These are phyloP conservation scores for Fusarium sp. DNA, from an alignment of 2,329 filamentous ascomycete genomes.

Conservation along the genomic window DNA sequence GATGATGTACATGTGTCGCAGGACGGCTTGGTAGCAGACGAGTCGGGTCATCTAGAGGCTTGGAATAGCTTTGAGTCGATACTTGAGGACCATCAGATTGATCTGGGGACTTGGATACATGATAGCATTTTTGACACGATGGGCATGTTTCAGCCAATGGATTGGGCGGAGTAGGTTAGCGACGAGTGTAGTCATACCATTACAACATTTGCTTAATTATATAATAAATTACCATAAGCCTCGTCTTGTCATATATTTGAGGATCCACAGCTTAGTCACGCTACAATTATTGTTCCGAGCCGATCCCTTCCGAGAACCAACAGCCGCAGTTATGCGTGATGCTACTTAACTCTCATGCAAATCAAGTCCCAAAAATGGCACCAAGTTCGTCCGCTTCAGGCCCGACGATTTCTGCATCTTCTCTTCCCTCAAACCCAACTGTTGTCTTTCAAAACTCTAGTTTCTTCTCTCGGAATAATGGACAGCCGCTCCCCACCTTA, in stretches of 20 bases:
- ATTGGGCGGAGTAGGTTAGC: background rate
- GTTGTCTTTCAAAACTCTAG: too few species aligned
- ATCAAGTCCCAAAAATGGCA: too few species aligned
- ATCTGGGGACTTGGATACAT: background rate
- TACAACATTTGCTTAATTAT: too few species aligned
- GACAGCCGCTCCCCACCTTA: too few species aligned
- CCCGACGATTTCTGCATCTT: rapidly evolving
- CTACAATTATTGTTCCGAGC: rapidly evolving
- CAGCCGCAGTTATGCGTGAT: too few species aligned
- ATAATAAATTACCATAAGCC: background rate
- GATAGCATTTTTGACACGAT: background rate
- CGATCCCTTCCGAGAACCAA: too few species aligned
- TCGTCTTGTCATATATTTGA: background rate
- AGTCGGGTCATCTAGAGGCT: background rate
- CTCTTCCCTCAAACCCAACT: too few species aligned
- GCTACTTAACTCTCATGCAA: too few species aligned
- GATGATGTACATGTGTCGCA: background rate
- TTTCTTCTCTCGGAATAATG: too few species aligned
- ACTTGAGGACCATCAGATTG: background rate
- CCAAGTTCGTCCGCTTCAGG: too few species aligned
- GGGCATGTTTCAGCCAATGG: background rate
- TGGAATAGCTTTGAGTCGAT: background rate
- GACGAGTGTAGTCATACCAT: rapidly evolving
- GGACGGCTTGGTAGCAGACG: background rate
- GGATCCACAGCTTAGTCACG: too few species aligned